Evolutionary conservation across 2,329 filamentous ascomycete species (phyloP).

Genomic region (Septoria petroselini): DNA sequence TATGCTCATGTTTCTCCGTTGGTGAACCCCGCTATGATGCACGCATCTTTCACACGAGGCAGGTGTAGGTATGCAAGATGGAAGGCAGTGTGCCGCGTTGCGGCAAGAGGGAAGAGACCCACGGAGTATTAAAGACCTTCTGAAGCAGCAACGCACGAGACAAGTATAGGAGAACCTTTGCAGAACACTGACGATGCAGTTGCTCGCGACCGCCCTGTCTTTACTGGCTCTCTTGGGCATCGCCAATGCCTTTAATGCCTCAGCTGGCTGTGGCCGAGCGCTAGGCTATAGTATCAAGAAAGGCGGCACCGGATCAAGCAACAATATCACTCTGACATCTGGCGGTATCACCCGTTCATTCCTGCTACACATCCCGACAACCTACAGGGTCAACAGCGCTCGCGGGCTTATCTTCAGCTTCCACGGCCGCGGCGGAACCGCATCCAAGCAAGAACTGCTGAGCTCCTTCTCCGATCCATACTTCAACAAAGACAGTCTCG

Average conservation of each 20-base stretch:
- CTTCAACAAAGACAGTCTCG: conserved; percentile 46
- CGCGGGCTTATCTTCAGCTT: conserved; percentile 48
- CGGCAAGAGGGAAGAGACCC: no score
- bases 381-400: conserved; percentile 41
- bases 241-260: conserved; percentile 10
- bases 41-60: no score
- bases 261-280: conserved; percentile 29
- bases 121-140: no score
- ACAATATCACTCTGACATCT: conserved; percentile 25
- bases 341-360: conserved; percentile 35
- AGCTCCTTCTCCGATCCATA: conserved; percentile 46
- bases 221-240: not conserved
- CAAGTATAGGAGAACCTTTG: no score
- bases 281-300: conserved; percentile 21
- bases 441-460: conserved; percentile 41
- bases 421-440: conserved; percentile 43
- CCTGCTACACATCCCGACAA: conserved; percentile 41
- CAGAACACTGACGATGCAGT: not conserved
- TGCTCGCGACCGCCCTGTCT: not conserved
- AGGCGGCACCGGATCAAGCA: conserved; percentile 25
- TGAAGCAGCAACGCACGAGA: no score
- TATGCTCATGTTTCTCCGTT: no score
- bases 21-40: no score
- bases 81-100: no score
- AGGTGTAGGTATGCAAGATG: no score